Conservation (phyloP, 2,329 filamentous ascomycete species). For the Paraphoma sp. region DNA sequence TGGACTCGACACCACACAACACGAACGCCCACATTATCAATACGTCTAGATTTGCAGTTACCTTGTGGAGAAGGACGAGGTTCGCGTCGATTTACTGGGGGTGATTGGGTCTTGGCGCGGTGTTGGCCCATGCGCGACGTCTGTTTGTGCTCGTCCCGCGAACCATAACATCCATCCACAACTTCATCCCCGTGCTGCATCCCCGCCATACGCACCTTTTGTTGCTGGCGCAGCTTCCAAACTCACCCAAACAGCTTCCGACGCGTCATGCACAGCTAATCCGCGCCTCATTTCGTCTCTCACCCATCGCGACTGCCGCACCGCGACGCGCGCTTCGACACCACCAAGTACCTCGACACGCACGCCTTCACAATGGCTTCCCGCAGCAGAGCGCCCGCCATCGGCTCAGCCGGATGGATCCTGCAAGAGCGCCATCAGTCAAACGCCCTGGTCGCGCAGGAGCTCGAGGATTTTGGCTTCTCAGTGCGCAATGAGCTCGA, state of each 20-base stretch:
- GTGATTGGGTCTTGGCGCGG: not conserved
- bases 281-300: conserved; percentile 3
- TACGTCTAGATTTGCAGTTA: not conserved
- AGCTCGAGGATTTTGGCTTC: conserved; percentile 92
- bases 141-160: conserved; percentile 4
- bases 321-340: conserved; percentile 31
- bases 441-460: conserved; percentile 75
- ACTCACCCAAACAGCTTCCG: conserved; percentile 12
- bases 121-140: not conserved
- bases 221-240: conserved; percentile 39
- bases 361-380: conserved; percentile 33
- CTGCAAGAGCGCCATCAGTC: conserved; percentile 82
- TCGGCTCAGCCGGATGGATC: conserved; percentile 87
- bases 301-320: conserved; percentile 18
- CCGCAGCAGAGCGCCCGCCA: conserved; percentile 55
- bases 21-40: no score
- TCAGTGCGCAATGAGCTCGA: conserved; percentile 93
- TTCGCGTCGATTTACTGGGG: not conserved
- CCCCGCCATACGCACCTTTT: not conserved
- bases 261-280: conserved; percentile 30
- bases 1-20: no score
- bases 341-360: conserved; percentile 6
- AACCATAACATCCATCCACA: conserved; percentile 2
- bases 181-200: not conserved
- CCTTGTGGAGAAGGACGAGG: not conserved